Conservation (phyloP, 2,329 filamentous ascomycete species). For the Chaetoscypha palmicola region DNA sequence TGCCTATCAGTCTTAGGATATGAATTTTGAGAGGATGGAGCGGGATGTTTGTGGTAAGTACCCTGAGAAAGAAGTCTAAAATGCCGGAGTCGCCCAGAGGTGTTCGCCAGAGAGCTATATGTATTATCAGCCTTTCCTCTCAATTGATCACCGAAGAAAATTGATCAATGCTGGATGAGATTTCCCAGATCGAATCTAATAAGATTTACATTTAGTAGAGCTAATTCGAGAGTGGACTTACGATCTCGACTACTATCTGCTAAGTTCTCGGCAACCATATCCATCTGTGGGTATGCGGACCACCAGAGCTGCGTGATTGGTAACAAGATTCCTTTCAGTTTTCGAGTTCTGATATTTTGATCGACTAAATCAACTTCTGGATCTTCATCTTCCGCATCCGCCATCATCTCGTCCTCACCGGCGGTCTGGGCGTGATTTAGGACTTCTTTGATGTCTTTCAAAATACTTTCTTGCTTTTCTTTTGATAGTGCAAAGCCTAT, state of each 20-base stretch:
- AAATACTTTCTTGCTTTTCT: conserved; percentile 15
- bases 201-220: neutral
- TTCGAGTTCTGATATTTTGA: conserved; percentile 24
- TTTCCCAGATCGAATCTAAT: no score
- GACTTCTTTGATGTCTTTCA: conserved; percentile 17
- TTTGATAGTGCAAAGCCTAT: conserved; percentile 2
- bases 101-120: conserved; percentile 47
- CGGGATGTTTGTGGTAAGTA: conserved; percentile 36
- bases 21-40: conserved; percentile 44
- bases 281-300: conserved; percentile 37
- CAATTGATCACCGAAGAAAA: no score
- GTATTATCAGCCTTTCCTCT: no score
- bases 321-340: conserved; percentile 19
- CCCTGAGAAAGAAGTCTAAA: conserved; percentile 46
- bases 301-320: conserved; percentile 35
- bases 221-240: conserved; percentile 31
- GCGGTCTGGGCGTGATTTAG: conserved; percentile 16
- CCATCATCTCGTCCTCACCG: conserved; percentile 12
- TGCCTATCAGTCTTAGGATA: conserved; percentile 51
- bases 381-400: conserved; percentile 18
- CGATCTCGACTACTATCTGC: conserved; percentile 50
- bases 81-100: conserved; percentile 52
- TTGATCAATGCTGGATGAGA: no score
- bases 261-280: conserved; percentile 43
- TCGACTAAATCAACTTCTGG: conserved; percentile 26